phyloP scores from a whole-genome alignment of 2,329 filamentous ascomycete genomes.

The Cercospora canescens region DNA sequence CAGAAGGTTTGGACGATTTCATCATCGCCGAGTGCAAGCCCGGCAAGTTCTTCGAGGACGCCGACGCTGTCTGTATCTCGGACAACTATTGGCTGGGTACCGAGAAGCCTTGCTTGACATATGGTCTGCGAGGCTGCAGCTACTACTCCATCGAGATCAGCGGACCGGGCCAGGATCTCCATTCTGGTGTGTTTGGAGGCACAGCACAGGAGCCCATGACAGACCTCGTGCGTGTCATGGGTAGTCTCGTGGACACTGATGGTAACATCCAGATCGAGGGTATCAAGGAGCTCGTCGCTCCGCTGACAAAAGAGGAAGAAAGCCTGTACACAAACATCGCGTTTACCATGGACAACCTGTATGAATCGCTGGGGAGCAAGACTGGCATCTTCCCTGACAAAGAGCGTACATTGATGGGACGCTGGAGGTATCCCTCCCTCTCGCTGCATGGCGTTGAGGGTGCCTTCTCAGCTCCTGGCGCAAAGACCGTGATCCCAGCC shows the following conservation, averaged over 20 bases:
- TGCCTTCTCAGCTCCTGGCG: constrained; percentile 87
- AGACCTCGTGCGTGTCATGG: constrained; percentile 81
- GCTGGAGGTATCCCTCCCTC: constrained; percentile 92
- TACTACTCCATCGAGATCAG: constrained; percentile 94
- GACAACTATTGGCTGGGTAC: constrained; percentile 99
- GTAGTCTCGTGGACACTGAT: constrained; percentile 79
- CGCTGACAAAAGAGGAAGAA: constrained; percentile 82
- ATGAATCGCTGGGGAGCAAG: constrained; percentile 86
- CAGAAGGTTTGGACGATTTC: constrained; percentile 92
- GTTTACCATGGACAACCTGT: constrained; percentile 94
- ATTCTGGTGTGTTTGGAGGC: constrained; percentile 95
- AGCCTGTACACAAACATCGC: constrained; percentile 84
- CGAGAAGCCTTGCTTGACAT: constrained; percentile 96
- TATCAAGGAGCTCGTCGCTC: constrained; percentile 88
- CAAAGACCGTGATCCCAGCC: constrained; percentile 97
- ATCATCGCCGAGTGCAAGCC: constrained; percentile 83
- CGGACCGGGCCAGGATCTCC: constrained; percentile 88
- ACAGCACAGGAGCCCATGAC: constrained; percentile 99
- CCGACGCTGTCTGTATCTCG: constrained; percentile 95
- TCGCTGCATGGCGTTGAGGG: constrained; percentile 95
- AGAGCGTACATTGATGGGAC: constrained; percentile 89
- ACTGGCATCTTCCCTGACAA: constrained; percentile 87
- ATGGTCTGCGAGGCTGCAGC: constrained; percentile 94
- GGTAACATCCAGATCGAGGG: constrained; percentile 96
- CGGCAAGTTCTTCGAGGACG: constrained; percentile 83